These are phyloP conservation scores for Mucor sp. DNA, from an alignment of 371 early-diverging fungal genomes.

Conservation along the genomic window DNA sequence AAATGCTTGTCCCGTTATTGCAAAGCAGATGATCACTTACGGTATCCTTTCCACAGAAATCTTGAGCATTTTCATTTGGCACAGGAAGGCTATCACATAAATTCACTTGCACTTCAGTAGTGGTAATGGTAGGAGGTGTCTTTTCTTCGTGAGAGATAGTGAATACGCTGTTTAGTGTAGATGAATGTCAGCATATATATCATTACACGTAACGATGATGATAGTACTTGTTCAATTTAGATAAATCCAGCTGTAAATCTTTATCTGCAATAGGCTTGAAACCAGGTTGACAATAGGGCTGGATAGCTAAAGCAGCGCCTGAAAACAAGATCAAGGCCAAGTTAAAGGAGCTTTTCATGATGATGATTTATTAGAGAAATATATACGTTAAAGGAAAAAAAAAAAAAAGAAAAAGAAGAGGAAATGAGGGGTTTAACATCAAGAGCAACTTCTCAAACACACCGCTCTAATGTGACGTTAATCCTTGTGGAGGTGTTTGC, in stretches of 20 bases:
- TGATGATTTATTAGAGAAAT: background rate
- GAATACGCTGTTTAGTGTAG: slow-evolving; percentile 15
- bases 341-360: slow-evolving; percentile 8
- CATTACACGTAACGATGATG: background rate
- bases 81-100: slow-evolving; percentile 26
- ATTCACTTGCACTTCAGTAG: slow-evolving; percentile 23
- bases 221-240: slow-evolving; percentile 31
- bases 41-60: slow-evolving; percentile 20
- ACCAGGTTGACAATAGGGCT: slow-evolving; percentile 28
- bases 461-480: slow-evolving; percentile 5
- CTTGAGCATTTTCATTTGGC: slow-evolving; percentile 18
- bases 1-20: background rate
- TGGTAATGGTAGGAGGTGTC: slow-evolving; percentile 20
- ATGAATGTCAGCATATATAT: background rate
- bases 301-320: slow-evolving; percentile 17
- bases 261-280: slow-evolving; percentile 27
- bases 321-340: slow-evolving; percentile 16
- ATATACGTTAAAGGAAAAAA: slow-evolving; percentile 1
- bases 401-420: background rate
- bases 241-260: slow-evolving; percentile 25
- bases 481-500: slow-evolving; percentile 23
- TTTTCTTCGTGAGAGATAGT: slow-evolving; percentile 11
- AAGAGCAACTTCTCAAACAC: background rate
- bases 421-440: background rate
- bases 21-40: slow-evolving; percentile 18